These are phyloP conservation scores for Glutinoglossum americanum DNA, from an alignment of 495 filamentous ascomycete species.

Conservation along the genomic window DNA sequence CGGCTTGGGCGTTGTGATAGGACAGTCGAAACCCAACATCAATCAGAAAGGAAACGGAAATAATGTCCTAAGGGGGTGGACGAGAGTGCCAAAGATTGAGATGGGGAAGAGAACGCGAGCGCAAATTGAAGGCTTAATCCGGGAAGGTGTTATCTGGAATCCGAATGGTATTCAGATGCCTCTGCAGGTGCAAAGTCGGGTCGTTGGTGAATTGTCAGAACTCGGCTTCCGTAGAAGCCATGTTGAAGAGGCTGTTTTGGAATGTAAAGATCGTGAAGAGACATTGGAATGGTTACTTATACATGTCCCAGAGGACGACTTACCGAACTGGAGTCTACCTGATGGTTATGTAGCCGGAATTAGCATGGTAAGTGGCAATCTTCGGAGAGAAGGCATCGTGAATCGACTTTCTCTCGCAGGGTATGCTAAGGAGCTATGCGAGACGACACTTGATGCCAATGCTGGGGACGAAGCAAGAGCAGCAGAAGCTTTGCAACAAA, in stretches of 20 bases:
- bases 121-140: conserved; percentile 56
- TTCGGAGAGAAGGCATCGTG: conserved; percentile 56
- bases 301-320: conserved; percentile 89
- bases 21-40: neutral
- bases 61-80: conserved; percentile 46
- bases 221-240: conserved; percentile 76
- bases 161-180: conserved; percentile 45
- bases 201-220: conserved; percentile 50
- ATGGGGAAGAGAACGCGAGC: conserved; percentile 61
- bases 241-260: conserved; percentile 64
- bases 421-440: conserved; percentile 67
- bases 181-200: conserved; percentile 26
- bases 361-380: conserved; percentile 55
- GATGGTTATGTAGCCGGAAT: conserved; percentile 78
- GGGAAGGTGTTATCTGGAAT: conserved; percentile 70
- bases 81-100: conserved; percentile 67
- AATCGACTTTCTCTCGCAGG: conserved; percentile 65
- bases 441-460: conserved; percentile 43
- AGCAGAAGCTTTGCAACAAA: conserved; percentile 54
- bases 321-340: conserved; percentile 74
- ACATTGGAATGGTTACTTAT: conserved; percentile 82
- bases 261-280: conserved; percentile 86
- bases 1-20: neutral
- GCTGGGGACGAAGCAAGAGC: conserved; percentile 54
- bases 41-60: neutral